A percentile compares a stretch with the other conserved stretches of the same genome.
Evolutionary conservation across 768 basidiomycete species (phyloP).

Genomic region (Saitozyma sp.): DNA sequence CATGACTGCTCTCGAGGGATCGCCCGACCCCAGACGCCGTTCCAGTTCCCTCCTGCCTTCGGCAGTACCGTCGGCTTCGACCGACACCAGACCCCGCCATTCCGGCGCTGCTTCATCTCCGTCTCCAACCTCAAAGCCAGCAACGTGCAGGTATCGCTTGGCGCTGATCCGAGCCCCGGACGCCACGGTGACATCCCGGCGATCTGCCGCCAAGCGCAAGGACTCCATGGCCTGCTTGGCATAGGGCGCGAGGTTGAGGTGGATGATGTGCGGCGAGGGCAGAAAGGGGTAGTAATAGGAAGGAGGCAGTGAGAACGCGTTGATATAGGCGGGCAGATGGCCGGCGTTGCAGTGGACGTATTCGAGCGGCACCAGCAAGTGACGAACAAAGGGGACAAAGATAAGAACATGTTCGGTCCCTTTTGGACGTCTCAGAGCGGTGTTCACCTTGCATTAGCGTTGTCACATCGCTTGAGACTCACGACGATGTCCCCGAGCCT

Average conservation of each 20-base stretch:
- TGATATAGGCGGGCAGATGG: constrained; percentile 47
- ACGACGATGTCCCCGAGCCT: constrained; percentile 46
- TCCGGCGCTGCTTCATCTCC: constrained; percentile 21
- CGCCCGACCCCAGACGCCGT: constrained; percentile 29
- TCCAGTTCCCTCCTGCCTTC: constrained; percentile 49
- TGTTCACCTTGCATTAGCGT: constrained; percentile 37
- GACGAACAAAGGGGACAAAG: constrained; percentile 44
- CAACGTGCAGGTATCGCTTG: constrained; percentile 52
- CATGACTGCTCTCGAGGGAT: constrained; percentile 18
- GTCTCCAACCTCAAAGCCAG: constrained; percentile 43
- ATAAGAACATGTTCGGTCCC: constrained; percentile 44
- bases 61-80: constrained; percentile 52
- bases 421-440: constrained; percentile 39
- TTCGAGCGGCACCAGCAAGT: constrained; percentile 47
- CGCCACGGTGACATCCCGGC: constrained; percentile 47
- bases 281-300: constrained; percentile 50
- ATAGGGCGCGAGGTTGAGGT: constrained; percentile 48
- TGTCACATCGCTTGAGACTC: neutral
- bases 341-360: constrained; percentile 33
- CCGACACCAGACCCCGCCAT: constrained; percentile 51
- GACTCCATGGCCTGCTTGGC: constrained; percentile 29
- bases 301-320: constrained; percentile 49
- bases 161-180: constrained; percentile 48
- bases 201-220: constrained; percentile 47
- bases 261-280: constrained; percentile 45